A percentile compares a stretch with the other conserved stretches of the same genome.
These are phyloP conservation scores for Alternaria solani DNA, from an alignment of 2,329 filamentous ascomycete genomes.

Conservation along the genomic window DNA sequence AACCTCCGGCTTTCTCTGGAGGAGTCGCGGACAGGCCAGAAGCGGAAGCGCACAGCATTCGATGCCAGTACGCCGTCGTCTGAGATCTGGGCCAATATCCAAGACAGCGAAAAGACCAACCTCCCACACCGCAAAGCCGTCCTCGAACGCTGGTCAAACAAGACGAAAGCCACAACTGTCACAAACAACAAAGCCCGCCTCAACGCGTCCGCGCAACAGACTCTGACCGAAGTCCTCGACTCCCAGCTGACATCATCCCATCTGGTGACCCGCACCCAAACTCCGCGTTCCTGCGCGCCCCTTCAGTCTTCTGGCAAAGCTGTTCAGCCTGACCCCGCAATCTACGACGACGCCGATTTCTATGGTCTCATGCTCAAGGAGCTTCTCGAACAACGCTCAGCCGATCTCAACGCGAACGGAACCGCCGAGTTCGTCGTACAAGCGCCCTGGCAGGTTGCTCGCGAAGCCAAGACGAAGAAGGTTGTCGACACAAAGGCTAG, in stretches of 20 bases:
- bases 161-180: conserved; percentile 71
- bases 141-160: conserved; percentile 90
- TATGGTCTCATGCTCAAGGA: conserved; percentile 94
- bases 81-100: conserved; percentile 77
- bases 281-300: conserved; percentile 79
- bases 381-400: conserved; percentile 86
- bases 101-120: conserved; percentile 68
- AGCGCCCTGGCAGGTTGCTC: conserved; percentile 68
- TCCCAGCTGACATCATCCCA: conserved; percentile 75
- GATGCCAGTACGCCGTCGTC: conserved; percentile 66
- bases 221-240: conserved; percentile 72
- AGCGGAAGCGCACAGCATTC: conserved; percentile 64
- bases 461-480: conserved; percentile 84
- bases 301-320: conserved; percentile 62
- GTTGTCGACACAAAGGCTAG: conserved; percentile 92
- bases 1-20: conserved; percentile 70
- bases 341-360: conserved; percentile 95
- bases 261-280: conserved; percentile 72
- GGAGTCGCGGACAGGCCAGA: conserved; percentile 63
- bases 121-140: conserved; percentile 71
- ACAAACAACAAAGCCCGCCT: conserved; percentile 64
- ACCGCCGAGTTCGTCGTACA: conserved; percentile 59
- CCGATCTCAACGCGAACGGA: conserved; percentile 60
- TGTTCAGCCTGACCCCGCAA: conserved; percentile 49
- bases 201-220: conserved; percentile 65